phyloP scores from a whole-genome alignment of 73 alveolate genomes.

The Strombidium stylifer region DNA sequence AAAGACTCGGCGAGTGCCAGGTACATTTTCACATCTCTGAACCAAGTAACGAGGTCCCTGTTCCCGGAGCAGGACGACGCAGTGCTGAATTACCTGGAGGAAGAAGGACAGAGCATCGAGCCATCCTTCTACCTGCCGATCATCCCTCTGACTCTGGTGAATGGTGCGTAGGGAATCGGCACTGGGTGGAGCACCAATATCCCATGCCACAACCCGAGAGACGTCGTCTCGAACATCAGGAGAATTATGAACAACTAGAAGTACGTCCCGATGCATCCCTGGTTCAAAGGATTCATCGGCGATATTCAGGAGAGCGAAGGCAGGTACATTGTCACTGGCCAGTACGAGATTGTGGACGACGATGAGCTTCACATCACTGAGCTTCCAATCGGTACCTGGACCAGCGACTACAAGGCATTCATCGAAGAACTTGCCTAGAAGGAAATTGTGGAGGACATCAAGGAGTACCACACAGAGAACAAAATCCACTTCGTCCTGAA shows the following conservation, averaged over 20 bases:
- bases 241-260: conserved; percentile 66
- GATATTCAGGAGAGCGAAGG: conserved; percentile 64
- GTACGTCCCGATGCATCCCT: conserved; percentile 82
- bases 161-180: conserved; percentile 99
- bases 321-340: conserved; percentile 61
- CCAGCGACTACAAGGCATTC: conserved; percentile 90
- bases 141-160: conserved; percentile 92
- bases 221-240: conserved; percentile 76
- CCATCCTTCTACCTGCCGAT: conserved; percentile 96
- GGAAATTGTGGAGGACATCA: conserved; percentile 85
- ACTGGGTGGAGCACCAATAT: conserved; percentile 99
- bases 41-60: conserved; percentile 72
- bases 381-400: conserved; percentile 92
- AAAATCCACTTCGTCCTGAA: conserved; percentile 75
- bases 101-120: conserved; percentile 96
- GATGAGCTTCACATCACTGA: conserved; percentile 89
- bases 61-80: conserved; percentile 92
- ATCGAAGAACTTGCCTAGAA: conserved; percentile 76
- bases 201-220: conserved; percentile 95
- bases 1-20: conserved; percentile 99
- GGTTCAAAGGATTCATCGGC: conserved; percentile 98
- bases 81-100: conserved; percentile 82
- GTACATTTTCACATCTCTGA: conserved; percentile 91
- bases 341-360: conserved; percentile 63
- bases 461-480: conserved; percentile 95